Conservation (phyloP, 176 grass and related monocot species). For the Oryza meridionalis region DNA sequence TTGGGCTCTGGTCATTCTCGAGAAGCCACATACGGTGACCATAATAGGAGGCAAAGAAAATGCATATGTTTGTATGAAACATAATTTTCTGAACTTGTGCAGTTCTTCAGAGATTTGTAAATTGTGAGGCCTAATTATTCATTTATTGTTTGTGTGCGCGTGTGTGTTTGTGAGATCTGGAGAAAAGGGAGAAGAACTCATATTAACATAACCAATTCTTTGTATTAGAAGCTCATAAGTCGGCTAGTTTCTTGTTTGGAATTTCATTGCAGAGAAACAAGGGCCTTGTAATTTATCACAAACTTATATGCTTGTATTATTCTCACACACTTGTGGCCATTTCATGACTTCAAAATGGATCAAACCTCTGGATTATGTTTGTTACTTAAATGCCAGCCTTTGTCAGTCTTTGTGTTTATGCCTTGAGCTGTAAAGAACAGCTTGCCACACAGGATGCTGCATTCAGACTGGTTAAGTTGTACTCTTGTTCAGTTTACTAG, state of each 20-base stretch:
- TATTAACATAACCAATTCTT: conserved; percentile 34
- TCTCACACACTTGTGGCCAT: background rate
- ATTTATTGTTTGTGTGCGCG: conserved; percentile 8
- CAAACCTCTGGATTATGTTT: conserved; percentile 11
- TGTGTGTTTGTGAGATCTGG: background rate
- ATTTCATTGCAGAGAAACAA: conserved; percentile 15
- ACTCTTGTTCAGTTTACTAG: background rate
- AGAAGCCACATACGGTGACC: conserved; percentile 88
- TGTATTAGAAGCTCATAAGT: conserved; percentile 12
- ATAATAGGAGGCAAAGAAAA: conserved; percentile 19
- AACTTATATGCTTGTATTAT: background rate
- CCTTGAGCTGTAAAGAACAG: no score
- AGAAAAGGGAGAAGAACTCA: background rate
- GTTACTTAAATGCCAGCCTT: background rate
- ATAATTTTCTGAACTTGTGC: conserved; percentile 32
- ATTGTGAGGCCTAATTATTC: conserved; percentile 42
- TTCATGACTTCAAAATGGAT: background rate
- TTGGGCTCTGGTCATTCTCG: conserved; percentile 77
- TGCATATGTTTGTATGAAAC: conserved; percentile 11
- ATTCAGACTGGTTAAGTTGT: background rate
- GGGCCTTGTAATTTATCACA: conserved; percentile 18
- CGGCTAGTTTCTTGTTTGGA: conserved; percentile 12
- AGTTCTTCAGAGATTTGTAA: conserved; percentile 51
- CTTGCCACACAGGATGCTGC: background rate
- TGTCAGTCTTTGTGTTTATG: no score